A percentile compares a stretch with the other conserved stretches of the same genome.
phyloP scores from a whole-genome alignment of 169 alveolate species.

The Plasmodium adleri region DNA sequence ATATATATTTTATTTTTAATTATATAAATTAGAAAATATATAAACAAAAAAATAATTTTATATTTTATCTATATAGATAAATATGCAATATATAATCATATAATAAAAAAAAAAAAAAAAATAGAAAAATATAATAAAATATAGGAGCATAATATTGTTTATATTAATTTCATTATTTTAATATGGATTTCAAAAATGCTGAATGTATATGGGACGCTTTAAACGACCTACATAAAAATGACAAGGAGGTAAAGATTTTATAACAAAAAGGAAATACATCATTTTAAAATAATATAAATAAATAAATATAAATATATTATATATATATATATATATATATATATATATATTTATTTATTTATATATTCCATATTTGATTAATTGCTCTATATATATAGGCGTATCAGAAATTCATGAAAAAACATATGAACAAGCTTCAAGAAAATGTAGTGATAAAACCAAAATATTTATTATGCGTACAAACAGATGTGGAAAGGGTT shows the following conservation, averaged over 20 bases:
- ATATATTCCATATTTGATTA: not conserved
- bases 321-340: not conserved
- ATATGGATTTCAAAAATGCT: constrained; percentile 69
- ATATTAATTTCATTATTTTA: not conserved
- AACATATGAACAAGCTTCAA: constrained; percentile 24
- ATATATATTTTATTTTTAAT: too few relatives aligned
- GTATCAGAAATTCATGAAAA: constrained; percentile 52
- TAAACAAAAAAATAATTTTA: not conserved
- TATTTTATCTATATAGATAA: not conserved
- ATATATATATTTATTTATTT: too few relatives aligned
- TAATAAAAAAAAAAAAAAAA: constrained; percentile 11
- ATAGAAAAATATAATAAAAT: not conserved
- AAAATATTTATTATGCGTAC: constrained; percentile 36
- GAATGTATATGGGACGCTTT: constrained; percentile 57
- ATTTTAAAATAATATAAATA: not conserved
- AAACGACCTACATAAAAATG: constrained; percentile 33
- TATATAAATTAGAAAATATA: not conserved
- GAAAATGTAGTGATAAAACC: constrained; percentile 24
- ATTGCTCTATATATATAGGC: constrained; percentile 25
- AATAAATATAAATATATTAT: constrained; percentile 2
- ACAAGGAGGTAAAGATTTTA: not conserved
- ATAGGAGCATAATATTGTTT: not conserved
- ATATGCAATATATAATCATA: not conserved
- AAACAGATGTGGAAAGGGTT: constrained; percentile 61
- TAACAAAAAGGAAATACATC: not conserved